A percentile compares a stretch with the other conserved stretches of the same genome.
Evolutionary conservation across 306 rosid genomes (phyloP).

Genomic region (Casuarina cunninghamiana): DNA sequence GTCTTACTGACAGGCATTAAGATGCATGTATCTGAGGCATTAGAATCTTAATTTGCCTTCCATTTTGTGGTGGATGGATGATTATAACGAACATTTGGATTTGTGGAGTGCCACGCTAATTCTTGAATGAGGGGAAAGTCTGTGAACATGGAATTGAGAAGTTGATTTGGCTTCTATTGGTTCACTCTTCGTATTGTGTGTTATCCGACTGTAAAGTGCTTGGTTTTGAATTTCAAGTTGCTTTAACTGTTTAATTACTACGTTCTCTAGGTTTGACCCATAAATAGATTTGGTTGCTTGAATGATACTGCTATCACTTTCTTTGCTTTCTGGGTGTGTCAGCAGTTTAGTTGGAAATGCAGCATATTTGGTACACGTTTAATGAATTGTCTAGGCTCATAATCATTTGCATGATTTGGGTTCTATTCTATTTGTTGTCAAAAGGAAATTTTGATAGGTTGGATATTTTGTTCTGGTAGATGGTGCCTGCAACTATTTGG

Average conservation of each 20-base stretch:
- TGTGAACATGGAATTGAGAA: not conserved
- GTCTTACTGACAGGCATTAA: not conserved
- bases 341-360: not conserved
- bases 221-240: not conserved
- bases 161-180: not conserved
- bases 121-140: not conserved
- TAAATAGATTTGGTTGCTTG: not conserved
- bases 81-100: not conserved
- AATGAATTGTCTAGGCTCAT: not conserved
- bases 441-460: conserved; percentile 1
- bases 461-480: not conserved
- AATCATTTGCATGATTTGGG: not conserved
- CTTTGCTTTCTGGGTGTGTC: not conserved
- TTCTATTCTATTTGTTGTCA: conserved; percentile 1
- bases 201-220: not conserved
- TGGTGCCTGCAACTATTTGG: conserved; percentile 4
- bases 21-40: not conserved
- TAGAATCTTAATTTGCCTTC: not conserved
- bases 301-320: not conserved
- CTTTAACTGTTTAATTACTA: not conserved
- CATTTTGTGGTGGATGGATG: not conserved
- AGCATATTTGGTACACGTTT: not conserved
- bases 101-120: not conserved
- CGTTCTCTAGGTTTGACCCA: not conserved
- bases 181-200: not conserved